Evolutionary conservation across 1,284 basidiomycete species (phyloP).

Genomic region (Rhodotorula sp.): DNA sequence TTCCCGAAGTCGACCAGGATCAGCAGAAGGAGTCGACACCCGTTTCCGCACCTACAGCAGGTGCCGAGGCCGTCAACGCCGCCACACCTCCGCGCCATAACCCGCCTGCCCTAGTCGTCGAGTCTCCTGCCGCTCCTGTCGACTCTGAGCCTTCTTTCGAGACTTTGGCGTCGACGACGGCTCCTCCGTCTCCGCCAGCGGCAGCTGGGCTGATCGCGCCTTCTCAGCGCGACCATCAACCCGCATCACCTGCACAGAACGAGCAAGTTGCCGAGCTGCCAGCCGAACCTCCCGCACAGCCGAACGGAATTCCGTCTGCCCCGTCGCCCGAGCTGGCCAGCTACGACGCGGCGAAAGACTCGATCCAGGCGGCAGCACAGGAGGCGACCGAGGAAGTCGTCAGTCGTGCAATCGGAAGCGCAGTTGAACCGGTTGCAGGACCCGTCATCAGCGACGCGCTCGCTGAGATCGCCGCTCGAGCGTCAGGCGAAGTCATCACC

Average conservation of each 20-base stretch:
- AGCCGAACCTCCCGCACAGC: no score
- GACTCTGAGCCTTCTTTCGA: background rate
- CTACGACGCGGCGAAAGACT: no score
- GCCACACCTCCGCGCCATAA: background rate
- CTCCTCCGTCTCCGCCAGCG: no score
- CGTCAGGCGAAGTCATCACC: background rate
- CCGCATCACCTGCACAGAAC: background rate
- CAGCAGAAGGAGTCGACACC: no score
- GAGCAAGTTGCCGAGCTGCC: background rate
- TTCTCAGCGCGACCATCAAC: no score
- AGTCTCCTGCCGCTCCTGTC: background rate
- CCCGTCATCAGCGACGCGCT: conserved; percentile 1
- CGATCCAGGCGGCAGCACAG: background rate
- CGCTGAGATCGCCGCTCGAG: background rate
- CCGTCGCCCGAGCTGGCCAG: background rate
- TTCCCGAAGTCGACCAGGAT: no score
- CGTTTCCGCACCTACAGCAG: no score
- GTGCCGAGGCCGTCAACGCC: no score
- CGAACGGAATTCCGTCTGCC: background rate
- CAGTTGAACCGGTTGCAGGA: background rate
- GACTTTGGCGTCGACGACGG: no score
- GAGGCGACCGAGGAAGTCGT: background rate
- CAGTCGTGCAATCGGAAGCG: background rate
- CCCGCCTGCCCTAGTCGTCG: background rate
- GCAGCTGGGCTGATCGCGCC: no score